Conservation (phyloP, 495 filamentous ascomycete species). For the Sabuloglossum arenarium region DNA sequence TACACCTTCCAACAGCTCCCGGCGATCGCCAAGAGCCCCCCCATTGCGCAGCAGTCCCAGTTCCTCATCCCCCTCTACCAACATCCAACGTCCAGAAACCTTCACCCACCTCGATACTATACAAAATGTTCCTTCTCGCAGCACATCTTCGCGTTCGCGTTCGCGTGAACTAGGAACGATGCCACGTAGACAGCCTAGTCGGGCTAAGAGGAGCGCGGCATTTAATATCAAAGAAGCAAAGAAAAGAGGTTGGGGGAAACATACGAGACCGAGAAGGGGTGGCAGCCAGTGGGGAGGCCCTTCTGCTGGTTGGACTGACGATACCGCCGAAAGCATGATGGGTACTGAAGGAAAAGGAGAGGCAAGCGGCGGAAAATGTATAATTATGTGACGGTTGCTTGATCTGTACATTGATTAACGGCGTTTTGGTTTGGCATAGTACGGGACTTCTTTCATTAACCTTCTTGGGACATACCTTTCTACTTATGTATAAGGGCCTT, state of each 20-base stretch:
- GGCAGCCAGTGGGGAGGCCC: constrained; percentile 9
- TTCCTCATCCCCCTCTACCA: constrained; percentile 8
- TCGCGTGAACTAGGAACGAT: constrained; percentile 11
- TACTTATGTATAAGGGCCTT: too few relatives aligned
- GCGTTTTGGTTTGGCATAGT: background rate
- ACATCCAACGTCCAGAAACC: constrained; percentile 17
- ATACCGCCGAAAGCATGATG: constrained; percentile 11
- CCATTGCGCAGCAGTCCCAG: constrained; percentile 5
- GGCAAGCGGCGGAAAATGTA: constrained; percentile 27
- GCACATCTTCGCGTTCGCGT: constrained; percentile 3
- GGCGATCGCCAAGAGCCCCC: background rate
- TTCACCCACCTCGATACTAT: constrained; percentile 27
- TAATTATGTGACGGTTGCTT: constrained; percentile 27
- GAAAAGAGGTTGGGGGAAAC: constrained; percentile 28
- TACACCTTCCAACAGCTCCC: background rate
- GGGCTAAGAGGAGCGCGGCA: constrained; percentile 27
- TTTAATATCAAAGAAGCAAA: constrained; percentile 34
- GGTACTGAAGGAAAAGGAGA: constrained; percentile 6
- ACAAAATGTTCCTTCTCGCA: constrained; percentile 18
- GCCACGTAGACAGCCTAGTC: constrained; percentile 21
- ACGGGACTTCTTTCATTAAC: background rate
- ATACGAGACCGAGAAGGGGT: constrained; percentile 17
- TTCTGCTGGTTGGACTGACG: constrained; percentile 27
- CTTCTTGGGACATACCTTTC: too few relatives aligned
- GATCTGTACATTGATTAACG: background rate